These are phyloP conservation scores for Monosporascus sp. DNA, from an alignment of 2,329 filamentous ascomycete species.

Conservation along the genomic window DNA sequence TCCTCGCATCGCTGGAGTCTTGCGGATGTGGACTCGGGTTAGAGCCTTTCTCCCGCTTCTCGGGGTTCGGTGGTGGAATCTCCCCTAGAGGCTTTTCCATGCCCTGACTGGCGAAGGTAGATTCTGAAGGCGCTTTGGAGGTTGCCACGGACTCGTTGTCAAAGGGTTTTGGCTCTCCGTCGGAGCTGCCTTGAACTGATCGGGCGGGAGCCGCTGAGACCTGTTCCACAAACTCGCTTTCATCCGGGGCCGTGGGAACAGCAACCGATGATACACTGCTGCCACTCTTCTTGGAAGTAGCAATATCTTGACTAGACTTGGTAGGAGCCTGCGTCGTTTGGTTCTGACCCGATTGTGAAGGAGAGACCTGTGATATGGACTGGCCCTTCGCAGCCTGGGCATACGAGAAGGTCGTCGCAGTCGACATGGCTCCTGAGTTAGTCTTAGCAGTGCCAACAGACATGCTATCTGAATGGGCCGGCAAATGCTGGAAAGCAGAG, in stretches of 20 bases:
- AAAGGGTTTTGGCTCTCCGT: background rate
- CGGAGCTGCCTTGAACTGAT: background rate
- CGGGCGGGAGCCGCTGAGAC: slow-evolving; percentile 13
- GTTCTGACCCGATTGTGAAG: slow-evolving; percentile 24
- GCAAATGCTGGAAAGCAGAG: slow-evolving; percentile 11
- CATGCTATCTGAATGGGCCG: slow-evolving; percentile 7
- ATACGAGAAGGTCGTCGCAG: slow-evolving; percentile 73
- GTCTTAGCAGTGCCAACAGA: slow-evolving; percentile 7
- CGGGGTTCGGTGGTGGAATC: slow-evolving; percentile 27
- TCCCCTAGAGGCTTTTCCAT: slow-evolving; percentile 8
- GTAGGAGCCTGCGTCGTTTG: slow-evolving; percentile 26
- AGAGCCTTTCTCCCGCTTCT: slow-evolving; percentile 49
- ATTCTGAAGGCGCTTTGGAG: slow-evolving; percentile 4
- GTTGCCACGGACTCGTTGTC: background rate
- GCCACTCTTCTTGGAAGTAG: slow-evolving; percentile 22
- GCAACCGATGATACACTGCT: slow-evolving; percentile 31
- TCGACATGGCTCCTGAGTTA: slow-evolving; percentile 40
- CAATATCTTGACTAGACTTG: slow-evolving; percentile 29
- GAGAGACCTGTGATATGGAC: slow-evolving; percentile 33
- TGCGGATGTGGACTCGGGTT: slow-evolving; percentile 61
- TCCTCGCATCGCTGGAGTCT: slow-evolving; percentile 62
- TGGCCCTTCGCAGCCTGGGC: slow-evolving; percentile 90
- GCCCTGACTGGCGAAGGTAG: slow-evolving; percentile 8
- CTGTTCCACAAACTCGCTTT: slow-evolving; percentile 20
- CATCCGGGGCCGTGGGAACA: slow-evolving; percentile 32